These are phyloP conservation scores for Psophocarpus tetragonolobus DNA, from an alignment of 306 rosid genomes.

Conservation along the genomic window DNA sequence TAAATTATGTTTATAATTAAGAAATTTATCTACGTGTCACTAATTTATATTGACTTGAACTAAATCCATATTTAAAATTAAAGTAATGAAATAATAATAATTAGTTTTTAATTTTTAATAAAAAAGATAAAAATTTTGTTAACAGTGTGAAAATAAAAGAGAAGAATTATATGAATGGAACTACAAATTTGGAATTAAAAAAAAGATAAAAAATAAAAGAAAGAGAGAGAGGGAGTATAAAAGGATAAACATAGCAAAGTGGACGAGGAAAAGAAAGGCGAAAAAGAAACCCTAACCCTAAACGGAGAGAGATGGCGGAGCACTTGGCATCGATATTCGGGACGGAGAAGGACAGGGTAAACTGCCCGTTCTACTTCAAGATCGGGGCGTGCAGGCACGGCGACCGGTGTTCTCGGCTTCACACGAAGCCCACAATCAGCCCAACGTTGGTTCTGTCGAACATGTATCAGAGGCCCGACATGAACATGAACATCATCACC, in stretches of 20 bases:
- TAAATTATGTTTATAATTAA: background rate
- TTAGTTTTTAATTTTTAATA: too few relatives aligned
- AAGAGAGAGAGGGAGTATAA: background rate
- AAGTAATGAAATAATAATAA: background rate
- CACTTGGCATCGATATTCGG: constrained; percentile 98
- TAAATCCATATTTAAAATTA: background rate
- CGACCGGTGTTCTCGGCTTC: constrained; percentile 95
- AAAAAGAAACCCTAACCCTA: constrained; percentile 25
- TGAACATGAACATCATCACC: constrained; percentile 39
- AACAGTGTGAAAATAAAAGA: too few relatives aligned
- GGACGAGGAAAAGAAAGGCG: background rate
- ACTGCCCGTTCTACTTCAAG: constrained; percentile 99
- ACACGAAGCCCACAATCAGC: constrained; percentile 94
- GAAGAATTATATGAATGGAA: too few relatives aligned
- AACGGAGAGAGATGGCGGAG: constrained; percentile 70
- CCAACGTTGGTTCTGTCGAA: constrained; percentile 94
- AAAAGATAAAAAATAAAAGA: background rate
- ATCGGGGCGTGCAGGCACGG: constrained; percentile 99
- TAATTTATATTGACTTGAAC: background rate
- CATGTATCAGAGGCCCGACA: constrained; percentile 89
- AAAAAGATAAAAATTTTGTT: too few relatives aligned
- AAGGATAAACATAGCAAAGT: background rate
- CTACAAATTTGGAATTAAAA: background rate
- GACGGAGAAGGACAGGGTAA: constrained; percentile 94
- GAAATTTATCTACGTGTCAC: background rate